Percentiles rank a stretch among this genome's conserved stretches.
Conservation (phyloP, 2,329 filamentous ascomycete genomes). For the Botrytis byssoidea region DNA sequence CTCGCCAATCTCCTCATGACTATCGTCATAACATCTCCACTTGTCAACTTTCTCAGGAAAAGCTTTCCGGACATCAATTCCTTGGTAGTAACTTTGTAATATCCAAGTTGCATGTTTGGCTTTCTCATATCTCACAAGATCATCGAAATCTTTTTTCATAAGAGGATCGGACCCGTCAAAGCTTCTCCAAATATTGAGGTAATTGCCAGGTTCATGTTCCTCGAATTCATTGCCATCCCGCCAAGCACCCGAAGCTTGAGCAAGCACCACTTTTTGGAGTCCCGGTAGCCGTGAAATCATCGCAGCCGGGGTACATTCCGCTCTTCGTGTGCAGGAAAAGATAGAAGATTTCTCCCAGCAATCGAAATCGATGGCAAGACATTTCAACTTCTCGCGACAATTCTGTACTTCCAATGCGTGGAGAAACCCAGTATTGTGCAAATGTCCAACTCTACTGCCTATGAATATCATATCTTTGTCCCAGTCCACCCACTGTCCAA, state of each 20-base stretch:
- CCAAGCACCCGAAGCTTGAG: not conserved
- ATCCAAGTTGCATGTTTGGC: not conserved
- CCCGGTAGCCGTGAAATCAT: conserved; percentile 1
- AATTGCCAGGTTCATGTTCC: not conserved
- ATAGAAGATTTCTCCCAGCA: not conserved
- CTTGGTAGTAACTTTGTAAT: not conserved
- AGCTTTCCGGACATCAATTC: not conserved
- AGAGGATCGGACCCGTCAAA: not conserved
- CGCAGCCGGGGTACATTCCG: not conserved
- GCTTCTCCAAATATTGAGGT: not conserved
- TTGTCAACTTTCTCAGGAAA: not conserved
- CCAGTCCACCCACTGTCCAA: conserved; percentile 10
- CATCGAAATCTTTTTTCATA: not conserved
- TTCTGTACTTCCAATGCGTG: conserved; percentile 7
- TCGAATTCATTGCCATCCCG: not conserved
- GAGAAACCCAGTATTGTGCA: conserved; percentile 20
- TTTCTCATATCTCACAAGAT: not conserved
- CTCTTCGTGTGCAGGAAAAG: not conserved
- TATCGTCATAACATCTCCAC: not conserved
- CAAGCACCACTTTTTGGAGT: not conserved
- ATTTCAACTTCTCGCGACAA: conserved; percentile 6
- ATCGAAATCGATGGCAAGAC: not conserved
- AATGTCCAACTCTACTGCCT: conserved; percentile 8
- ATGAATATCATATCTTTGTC: conserved; percentile 16
- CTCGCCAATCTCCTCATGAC: not conserved